These are phyloP conservation scores for Dianthus caryophyllus DNA, from an alignment of 148 eudicot genomes.

Conservation along the genomic window DNA sequence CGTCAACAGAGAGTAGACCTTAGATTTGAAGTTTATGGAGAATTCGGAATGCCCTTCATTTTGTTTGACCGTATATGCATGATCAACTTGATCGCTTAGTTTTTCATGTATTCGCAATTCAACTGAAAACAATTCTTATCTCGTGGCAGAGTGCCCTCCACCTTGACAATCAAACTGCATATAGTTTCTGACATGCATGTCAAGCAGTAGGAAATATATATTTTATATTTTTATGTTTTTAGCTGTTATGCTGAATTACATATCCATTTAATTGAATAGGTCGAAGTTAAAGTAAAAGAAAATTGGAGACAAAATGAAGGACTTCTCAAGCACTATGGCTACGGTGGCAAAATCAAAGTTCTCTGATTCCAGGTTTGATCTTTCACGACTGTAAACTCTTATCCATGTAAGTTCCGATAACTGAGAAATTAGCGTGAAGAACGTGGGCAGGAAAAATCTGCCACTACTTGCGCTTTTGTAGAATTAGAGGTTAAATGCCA, in stretches of 20 bases:
- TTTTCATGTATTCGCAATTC: neutral
- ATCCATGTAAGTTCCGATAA: neutral
- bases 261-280: constrained; percentile 37
- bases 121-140: no score
- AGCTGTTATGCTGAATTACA: constrained; percentile 7
- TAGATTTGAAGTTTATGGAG: neutral
- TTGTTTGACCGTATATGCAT: no score
- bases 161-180: neutral
- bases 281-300: constrained; percentile 86
- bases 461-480: constrained; percentile 10
- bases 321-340: constrained; percentile 73
- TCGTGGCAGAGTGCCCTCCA: no score
- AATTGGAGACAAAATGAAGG: constrained; percentile 98
- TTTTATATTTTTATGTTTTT: neutral
- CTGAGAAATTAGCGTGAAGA: neutral
- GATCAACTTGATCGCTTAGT: neutral
- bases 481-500: constrained; percentile 9
- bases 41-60: neutral
- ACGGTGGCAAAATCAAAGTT: constrained; percentile 71
- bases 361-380: constrained; percentile 28
- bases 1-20: neutral
- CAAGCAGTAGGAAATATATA: neutral
- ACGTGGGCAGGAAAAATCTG: constrained; percentile 6
- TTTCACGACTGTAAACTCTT: neutral
- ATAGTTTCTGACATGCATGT: neutral